These are phyloP conservation scores for Isabelozyma heimii DNA, from an alignment of 805 yeast species.

Conservation along the genomic window DNA sequence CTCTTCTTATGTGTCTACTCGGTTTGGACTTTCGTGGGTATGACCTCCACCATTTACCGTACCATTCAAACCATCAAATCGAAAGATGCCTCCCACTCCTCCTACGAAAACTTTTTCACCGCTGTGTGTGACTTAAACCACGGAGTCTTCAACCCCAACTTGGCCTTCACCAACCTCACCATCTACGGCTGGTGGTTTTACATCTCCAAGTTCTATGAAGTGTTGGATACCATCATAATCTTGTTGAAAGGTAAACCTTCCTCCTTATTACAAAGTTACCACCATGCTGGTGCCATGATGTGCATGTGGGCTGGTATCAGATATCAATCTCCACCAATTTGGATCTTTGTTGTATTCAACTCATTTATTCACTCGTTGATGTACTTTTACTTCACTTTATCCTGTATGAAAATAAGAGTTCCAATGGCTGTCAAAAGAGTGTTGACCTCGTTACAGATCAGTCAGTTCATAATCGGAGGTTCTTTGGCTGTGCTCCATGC, in stretches of 20 bases:
- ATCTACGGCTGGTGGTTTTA: slow-evolving; percentile 67
- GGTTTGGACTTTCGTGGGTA: slow-evolving; percentile 69
- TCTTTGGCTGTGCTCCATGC: slow-evolving; percentile 62
- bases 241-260: slow-evolving; percentile 66
- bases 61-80: slow-evolving; percentile 27
- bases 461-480: slow-evolving; percentile 69
- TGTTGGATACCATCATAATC: slow-evolving; percentile 65
- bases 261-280: slow-evolving; percentile 67
- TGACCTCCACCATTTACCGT: slow-evolving; percentile 49
- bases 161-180: slow-evolving; percentile 37
- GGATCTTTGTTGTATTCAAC: slow-evolving; percentile 79
- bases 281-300: slow-evolving; percentile 77
- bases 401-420: slow-evolving; percentile 56
- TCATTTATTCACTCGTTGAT: slow-evolving; percentile 74
- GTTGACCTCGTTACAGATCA: slow-evolving; percentile 65
- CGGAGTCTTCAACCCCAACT: slow-evolving; percentile 49
- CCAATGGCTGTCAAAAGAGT: slow-evolving; percentile 56
- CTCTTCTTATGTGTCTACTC: slow-evolving; percentile 62
- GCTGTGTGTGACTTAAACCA: slow-evolving; percentile 57
- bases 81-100: slow-evolving; percentile 10
- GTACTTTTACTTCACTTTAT: slow-evolving; percentile 66
- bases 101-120: slow-evolving; percentile 52
- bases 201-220: slow-evolving; percentile 69
- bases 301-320: slow-evolving; percentile 81
- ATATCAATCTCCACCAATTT: slow-evolving; percentile 69